Evolutionary conservation across 2,329 filamentous ascomycete genomes (phyloP), one percentile per base, ranked within the genome.

Genomic region (Talaromyces funiculosus): DNA sequence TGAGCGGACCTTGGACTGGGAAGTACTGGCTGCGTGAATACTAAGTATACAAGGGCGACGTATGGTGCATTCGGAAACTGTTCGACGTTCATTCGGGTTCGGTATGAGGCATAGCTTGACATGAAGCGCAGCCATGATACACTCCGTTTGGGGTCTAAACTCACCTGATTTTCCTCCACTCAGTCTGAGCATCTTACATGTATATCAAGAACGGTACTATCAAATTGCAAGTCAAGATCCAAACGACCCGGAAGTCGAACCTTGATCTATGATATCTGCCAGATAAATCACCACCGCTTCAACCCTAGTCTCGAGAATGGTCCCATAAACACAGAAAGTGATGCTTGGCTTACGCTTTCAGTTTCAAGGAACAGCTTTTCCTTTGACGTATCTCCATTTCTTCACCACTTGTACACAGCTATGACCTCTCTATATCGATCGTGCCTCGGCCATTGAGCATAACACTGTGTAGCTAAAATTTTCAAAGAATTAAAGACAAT

Each of bases 1-100:
- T 73, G 18, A 63, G 64, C 45, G 65, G 4, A 66, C 65, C 42
- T 24, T 67, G 12, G 65, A 67, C 56, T 67, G 65, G 65, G 65
- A 66, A 51, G 57, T 33, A 55, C 54, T 1, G 65, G 64, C 29
- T 57, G 49, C 62, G 64, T 18, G 62, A 63, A 26, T 66, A 66
- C 29, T 67, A 63, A 66, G 7, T 65, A 62, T 33, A 58, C 40
- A 1, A 63, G 60, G 29, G 49, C 61, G 42, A 61, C 63, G 62
- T 60, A 56, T 37, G 22, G 16, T 22, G 2, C 53, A 22, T 14
- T 22, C 54, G 2, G 29, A 31, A 45, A n/a, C n/a, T n/a, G n/a
- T 57, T 57, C 38, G 54, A 45, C 54, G 24, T 10, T 24, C 54
- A 3, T 45, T 57, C 4, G 37, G 9, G 20, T 24, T 20, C 38